Conservation (phyloP, 345 rosid genomes). For the Brassica napus region Da-Ae NC_063434.1:3281001-3281500, state of each 20-base stretch:
- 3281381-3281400: constrained; percentile 6
- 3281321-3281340: constrained; percentile 37
- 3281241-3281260: background rate
- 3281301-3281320: constrained; percentile 31
- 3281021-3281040: too few relatives aligned
- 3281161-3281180: constrained; percentile 26
- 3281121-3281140: constrained; percentile 39
- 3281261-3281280: constrained; percentile 13
- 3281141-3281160: constrained; percentile 39
- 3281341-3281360: constrained; percentile 19
- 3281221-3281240: constrained; percentile 4
- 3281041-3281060: background rate
- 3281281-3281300: background rate
- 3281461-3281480: constrained; percentile 76
- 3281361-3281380: constrained; percentile 14
- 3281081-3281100: constrained; percentile 69
- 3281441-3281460: constrained; percentile 55
- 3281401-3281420: constrained; percentile 26
- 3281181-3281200: constrained; percentile 30
- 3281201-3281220: constrained; percentile 17
- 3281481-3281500: constrained; percentile 78
- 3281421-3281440: constrained; percentile 55
- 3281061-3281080: constrained; percentile 75
- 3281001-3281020: too few relatives aligned
- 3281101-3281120: constrained; percentile 32